Evolutionary conservation across 2,329 filamentous ascomycete genomes (phyloP).

Genomic region (Arthrinium puccinioides): DNA sequence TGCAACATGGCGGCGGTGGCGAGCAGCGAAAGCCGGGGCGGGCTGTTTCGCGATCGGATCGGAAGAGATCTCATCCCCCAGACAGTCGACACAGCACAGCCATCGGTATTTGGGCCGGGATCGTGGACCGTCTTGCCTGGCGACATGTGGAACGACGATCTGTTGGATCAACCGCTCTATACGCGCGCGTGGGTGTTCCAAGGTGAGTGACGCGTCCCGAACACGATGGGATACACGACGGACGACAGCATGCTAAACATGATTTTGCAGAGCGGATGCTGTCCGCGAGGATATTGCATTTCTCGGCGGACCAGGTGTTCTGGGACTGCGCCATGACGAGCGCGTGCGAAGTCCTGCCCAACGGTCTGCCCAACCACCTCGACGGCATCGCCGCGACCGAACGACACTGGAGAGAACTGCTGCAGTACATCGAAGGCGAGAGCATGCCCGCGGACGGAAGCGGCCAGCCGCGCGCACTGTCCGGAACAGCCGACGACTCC

Average conservation of each 20-base stretch:
- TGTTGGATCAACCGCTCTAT: slow-evolving; percentile 9
- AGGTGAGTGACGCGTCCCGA: no score
- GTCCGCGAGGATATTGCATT: slow-evolving; percentile 14
- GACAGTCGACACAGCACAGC: not conserved
- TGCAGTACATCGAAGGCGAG: slow-evolving; percentile 1
- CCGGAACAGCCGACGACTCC: not conserved
- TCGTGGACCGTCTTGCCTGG: slow-evolving; percentile 3
- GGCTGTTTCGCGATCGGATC: not conserved
- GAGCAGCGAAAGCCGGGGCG: not conserved
- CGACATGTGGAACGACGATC: slow-evolving; percentile 1
- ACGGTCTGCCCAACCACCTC: slow-evolving; percentile 8
- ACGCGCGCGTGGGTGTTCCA: slow-evolving; percentile 14
- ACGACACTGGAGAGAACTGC: slow-evolving; percentile 8
- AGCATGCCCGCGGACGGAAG: not conserved
- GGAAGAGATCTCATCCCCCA: not conserved
- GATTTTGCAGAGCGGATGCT: slow-evolving; percentile 11
- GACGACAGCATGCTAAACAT: no score
- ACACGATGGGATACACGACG: no score
- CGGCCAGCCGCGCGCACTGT: not conserved
- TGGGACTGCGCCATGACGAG: slow-evolving; percentile 16
- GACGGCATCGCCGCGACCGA: slow-evolving; percentile 7
- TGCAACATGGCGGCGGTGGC: slow-evolving; percentile 3
- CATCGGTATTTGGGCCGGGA: not conserved
- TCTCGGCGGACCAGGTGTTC: slow-evolving; percentile 10
- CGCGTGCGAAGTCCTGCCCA: slow-evolving; percentile 12